Evolutionary conservation across 2,329 filamentous ascomycete species (phyloP).

Genomic region (Trichoderma arundinaceum): DNA sequence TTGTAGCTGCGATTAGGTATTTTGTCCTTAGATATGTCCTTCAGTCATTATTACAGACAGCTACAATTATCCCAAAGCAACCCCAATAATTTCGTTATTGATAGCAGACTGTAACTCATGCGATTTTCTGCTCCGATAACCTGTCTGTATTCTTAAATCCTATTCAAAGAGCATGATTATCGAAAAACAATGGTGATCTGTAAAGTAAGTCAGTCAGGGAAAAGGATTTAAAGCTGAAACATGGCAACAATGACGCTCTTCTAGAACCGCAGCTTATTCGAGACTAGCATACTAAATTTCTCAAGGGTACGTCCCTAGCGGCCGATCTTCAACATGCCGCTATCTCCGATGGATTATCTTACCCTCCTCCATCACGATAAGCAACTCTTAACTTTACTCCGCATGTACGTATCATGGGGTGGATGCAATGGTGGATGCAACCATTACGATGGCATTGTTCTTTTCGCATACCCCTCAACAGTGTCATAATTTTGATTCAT

Average conservation of each 20-base stretch:
- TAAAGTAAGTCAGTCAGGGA: no score
- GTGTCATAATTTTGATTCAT: background rate
- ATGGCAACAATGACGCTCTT: background rate
- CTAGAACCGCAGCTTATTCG: background rate
- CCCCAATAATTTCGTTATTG: no score
- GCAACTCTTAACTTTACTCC: background rate
- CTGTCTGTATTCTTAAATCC: no score
- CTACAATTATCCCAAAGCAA: no score
- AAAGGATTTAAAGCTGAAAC: background rate
- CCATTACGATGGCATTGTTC: background rate
- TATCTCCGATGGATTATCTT: conserved; percentile 2
- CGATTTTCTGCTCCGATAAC: no score
- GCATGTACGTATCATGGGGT: background rate
- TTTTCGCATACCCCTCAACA: background rate
- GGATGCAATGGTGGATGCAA: background rate
- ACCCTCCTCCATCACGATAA: conserved; percentile 2
- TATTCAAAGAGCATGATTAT: background rate
- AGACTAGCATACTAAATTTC: background rate
- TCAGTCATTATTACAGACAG: no score
- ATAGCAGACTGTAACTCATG: no score
- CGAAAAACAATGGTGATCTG: no score
- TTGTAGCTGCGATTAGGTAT: no score
- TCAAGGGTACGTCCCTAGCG: background rate
- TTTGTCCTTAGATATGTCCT: no score
- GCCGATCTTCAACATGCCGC: background rate